Evolutionary conservation across 192 early-diverging fungal species (phyloP), one percentile per base, ranked within the genome.

Genomic region (Gonapodya prolifera): DNA sequence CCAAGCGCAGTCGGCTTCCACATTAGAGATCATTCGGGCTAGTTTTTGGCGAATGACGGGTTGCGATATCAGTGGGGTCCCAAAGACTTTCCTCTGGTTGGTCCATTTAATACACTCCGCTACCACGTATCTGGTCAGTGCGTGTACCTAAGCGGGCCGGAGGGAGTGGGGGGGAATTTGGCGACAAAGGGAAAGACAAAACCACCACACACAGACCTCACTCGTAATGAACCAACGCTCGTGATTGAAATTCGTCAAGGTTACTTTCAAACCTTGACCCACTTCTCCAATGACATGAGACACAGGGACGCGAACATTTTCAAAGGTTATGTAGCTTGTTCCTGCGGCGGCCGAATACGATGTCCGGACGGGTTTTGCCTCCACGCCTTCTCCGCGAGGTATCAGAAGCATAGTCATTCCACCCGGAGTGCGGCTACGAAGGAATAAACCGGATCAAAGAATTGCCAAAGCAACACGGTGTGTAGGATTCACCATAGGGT

Each of bases 161-260:
- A 61, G 23, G 8, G 45, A 16, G 8, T 8, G 8, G 23, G 8
- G 45, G 45, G 45, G 45, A 8, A 16, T 23, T 61, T 23, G 8
- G 23, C 45, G 23, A 61, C 45, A 61, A 16, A 8, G 23, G 45
- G 45, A 8, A 16, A 23, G 45, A 61, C 8, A 8, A 61, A 61
- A 23, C 8, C 23, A 61, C 45, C 45, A 16, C 45, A 16, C 8
- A 8, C 45, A 61, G 8, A 61, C 45, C 45, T 61, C 45, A 16
- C 8, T 23, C 45, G 45, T 61, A 29, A 73, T 73, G 31, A 32
- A 18, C 31, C 33, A 75, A 17, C 89, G 84, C 69, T 91, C 89
- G 75, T 92, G 90, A 83, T 92, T 92, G 80, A 92, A 92, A 82
- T 92, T 92, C 77, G 78, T 85, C 84, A 91, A 85, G 79, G 91